Conservation (phyloP, 257 asterid species). For the Plectranthus barbatus region DNA sequence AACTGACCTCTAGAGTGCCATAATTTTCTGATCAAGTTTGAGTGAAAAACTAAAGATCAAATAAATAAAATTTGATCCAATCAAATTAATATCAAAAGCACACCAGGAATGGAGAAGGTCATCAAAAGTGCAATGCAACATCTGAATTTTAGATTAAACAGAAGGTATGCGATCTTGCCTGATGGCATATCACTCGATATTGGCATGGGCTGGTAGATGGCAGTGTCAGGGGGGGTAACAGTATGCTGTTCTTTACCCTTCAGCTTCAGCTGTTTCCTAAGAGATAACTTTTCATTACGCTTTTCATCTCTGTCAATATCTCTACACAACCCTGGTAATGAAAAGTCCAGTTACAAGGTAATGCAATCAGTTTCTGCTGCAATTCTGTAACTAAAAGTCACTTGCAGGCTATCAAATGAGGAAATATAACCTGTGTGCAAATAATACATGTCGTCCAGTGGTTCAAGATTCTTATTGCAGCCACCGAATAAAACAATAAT, state of each 20-base stretch:
- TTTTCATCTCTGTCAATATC: constrained; percentile 60
- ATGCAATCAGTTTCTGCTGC: not conserved
- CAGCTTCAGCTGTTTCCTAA: constrained; percentile 84
- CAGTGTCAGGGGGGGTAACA: constrained; percentile 30
- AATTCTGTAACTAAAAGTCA: constrained; percentile 11
- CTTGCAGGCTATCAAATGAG: constrained; percentile 3
- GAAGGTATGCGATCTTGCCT: constrained; percentile 32
- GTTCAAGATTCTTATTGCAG: constrained; percentile 87
- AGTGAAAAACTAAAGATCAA: not conserved
- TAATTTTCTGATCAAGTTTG: not conserved
- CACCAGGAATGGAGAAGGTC: not conserved
- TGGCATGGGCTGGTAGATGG: constrained; percentile 54
- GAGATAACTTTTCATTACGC: constrained; percentile 66
- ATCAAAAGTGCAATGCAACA: not conserved
- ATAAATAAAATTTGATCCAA: not conserved
- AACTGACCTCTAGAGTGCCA: not conserved
- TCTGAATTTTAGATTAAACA: not conserved
- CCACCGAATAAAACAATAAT: constrained; percentile 84
- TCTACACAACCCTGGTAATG: constrained; percentile 50
- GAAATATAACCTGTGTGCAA: constrained; percentile 67
- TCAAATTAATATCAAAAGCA: not conserved
- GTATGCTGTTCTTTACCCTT: constrained; percentile 66
- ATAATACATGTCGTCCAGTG: constrained; percentile 81
- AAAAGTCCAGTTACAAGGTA: not conserved
- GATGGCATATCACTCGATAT: constrained; percentile 57